Evolutionary conservation across 441 rosid genomes (phyloP), one percentile per base, ranked within the genome.

Genomic region (Bruguiera hainesii): DNA sequence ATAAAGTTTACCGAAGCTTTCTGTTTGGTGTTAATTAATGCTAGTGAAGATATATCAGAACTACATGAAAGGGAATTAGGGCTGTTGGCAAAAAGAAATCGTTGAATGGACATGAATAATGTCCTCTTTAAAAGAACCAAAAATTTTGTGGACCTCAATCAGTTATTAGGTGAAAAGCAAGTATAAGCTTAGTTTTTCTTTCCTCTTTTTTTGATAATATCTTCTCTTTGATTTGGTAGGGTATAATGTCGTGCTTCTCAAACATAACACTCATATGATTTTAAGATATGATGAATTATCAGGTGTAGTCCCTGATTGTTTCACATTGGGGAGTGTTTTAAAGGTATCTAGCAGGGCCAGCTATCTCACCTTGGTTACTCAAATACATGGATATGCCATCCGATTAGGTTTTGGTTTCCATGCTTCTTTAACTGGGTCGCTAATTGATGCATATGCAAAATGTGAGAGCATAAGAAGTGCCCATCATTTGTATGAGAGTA

Each of bases 291-390:
- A 28, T 58, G 66, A 52, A 64, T 76, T 30, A 30, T 42, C 65
- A 89, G 96, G 96, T 74, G 61, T 71, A 66, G 25, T 55, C 68
- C 92, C 89, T 65, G 94, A 91, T 78, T 78, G 73, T 76, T 86
- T 82, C 80, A 87, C 91, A 35, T 71, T 89, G 59, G 88, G 85
- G 25, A 83, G 80, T 81, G 76, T 89, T 70, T 84, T 89, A 68
- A 85, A 83, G 79, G 89, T 84, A 65, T 80, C 78, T 63, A 63
- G 76, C 56, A 78, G 69, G 71, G 71, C 64, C 65, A 71, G 68
- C 46, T 56, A 71, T 76, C 68, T 78, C 49, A 46, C 65, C 62
- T 66, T 68, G 68, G 84, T 89, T 61, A 55, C 70, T 67, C 85
- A 78, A 71, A 73, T 89, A 64, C 91, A 91, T 67, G 87, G 81